Evolutionary conservation across 345 rosid species (phyloP).

Genomic region (Dipteronia dyeriana): DNA sequence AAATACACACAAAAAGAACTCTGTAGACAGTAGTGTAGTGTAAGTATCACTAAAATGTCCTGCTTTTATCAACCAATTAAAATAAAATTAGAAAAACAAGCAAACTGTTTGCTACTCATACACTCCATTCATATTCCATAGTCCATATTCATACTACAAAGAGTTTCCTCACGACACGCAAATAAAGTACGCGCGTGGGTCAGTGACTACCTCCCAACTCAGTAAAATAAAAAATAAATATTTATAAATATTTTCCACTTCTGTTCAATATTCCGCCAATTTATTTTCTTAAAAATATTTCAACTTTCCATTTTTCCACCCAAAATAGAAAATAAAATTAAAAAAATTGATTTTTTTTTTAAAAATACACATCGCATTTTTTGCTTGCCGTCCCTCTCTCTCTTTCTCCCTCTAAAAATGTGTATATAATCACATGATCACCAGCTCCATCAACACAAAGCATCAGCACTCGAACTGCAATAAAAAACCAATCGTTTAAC

Average conservation of each 20-base stretch:
- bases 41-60: no score
- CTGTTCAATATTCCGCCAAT: neutral
- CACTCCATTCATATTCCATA: neutral
- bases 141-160: no score
- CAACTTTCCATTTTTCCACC: neutral
- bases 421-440: slow-evolving; percentile 17
- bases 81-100: neutral
- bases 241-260: no score
- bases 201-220: neutral
- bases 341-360: no score
- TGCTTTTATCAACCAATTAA: neutral
- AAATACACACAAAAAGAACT: no score
- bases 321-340: no score
- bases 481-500: no score
- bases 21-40: no score
- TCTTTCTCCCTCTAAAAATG: neutral
- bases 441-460: neutral
- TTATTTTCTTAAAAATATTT: neutral
- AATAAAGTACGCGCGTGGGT: neutral
- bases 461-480: no score
- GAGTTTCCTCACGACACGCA: slow-evolving; percentile 14
- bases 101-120: neutral
- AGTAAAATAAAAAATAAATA: neutral
- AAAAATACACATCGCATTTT: neutral
- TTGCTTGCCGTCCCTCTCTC: neutral